Evolutionary conservation across 805 yeast genomes (phyloP).

Genomic region (Cyberlindnera lachancei): DNA sequence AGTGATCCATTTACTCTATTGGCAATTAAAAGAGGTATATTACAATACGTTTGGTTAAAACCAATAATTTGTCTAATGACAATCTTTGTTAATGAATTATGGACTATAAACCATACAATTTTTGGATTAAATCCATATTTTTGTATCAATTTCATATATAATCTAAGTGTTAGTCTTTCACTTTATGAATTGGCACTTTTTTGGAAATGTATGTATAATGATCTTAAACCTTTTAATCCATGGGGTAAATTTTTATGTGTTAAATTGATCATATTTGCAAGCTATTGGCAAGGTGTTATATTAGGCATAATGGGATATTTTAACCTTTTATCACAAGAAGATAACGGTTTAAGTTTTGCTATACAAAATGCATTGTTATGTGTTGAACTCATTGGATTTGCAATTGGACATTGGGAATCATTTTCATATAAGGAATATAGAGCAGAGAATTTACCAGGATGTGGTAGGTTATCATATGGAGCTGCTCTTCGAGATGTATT

Average conservation of each 20-base stretch:
- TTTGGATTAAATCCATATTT: constrained; percentile 39
- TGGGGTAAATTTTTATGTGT: constrained; percentile 91
- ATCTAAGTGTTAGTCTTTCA: constrained; percentile 72
- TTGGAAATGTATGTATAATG: constrained; percentile 84
- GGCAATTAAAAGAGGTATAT: constrained; percentile 70
- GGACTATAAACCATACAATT: constrained; percentile 36
- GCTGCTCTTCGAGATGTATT: constrained; percentile 72
- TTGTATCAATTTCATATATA: constrained; percentile 66
- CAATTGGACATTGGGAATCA: constrained; percentile 82
- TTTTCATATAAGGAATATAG: constrained; percentile 74
- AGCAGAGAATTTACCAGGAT: constrained; percentile 52
- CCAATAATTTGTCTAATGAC: constrained; percentile 67
- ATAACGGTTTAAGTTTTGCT: constrained; percentile 39
- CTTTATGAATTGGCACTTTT: constrained; percentile 81
- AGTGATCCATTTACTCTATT: constrained; percentile 80
- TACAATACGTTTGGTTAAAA: constrained; percentile 94
- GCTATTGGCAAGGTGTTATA: constrained; percentile 87
- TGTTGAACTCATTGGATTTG: constrained; percentile 77
- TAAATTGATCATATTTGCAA: constrained; percentile 88
- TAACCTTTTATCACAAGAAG: constrained; percentile 24
- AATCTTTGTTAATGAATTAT: constrained; percentile 37
- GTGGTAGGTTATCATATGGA: constrained; percentile 51
- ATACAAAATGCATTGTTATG: constrained; percentile 78
- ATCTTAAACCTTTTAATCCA: constrained; percentile 74
- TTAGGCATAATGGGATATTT: constrained; percentile 45